A percentile compares a stretch with the other conserved stretches of the same genome.
Evolutionary conservation across 495 filamentous ascomycete species (phyloP).

Genomic region (Aspergillus indologenus): DNA sequence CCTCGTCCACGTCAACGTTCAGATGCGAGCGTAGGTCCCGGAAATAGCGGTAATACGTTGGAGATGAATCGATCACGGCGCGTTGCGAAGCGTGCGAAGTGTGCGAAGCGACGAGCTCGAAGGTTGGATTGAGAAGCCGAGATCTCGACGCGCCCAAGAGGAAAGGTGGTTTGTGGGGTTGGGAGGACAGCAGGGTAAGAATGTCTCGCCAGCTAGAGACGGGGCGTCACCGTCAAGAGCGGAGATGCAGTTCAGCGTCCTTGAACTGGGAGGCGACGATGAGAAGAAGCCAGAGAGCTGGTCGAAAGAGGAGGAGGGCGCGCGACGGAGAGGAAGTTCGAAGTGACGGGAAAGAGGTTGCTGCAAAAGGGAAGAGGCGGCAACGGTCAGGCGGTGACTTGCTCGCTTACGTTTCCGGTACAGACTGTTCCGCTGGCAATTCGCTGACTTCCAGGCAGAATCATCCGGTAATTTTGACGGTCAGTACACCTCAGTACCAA

Average conservation of each 20-base stretch:
- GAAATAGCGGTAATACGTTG: no score
- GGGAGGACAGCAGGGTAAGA: conserved; percentile 5
- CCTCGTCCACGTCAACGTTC: background rate
- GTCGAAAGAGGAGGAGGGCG: conserved; percentile 29
- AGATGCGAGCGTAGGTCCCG: background rate
- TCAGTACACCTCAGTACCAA: background rate
- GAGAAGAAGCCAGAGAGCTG: conserved; percentile 19
- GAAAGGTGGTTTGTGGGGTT: conserved; percentile 15
- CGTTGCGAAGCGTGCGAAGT: background rate
- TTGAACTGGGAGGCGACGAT: conserved; percentile 22
- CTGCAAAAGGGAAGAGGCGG: conserved; percentile 10
- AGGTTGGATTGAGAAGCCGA: conserved; percentile 2
- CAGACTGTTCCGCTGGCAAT: background rate
- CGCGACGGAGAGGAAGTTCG: conserved; percentile 14
- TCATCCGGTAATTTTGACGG: background rate
- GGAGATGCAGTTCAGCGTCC: conserved; percentile 14
- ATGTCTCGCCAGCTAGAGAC: conserved; percentile 20
- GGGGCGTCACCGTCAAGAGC: conserved; percentile 16
- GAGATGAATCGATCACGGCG: background rate
- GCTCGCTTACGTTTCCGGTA: background rate
- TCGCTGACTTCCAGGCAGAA: background rate
- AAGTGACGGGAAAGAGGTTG: conserved; percentile 15
- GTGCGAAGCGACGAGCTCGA: conserved; percentile 1
- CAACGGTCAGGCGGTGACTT: background rate
- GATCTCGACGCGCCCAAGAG: conserved; percentile 5